Base-by-base conservation (phyloP, 768 basidiomycete genomes). In the Xerocomellus amylosporus region DNA sequence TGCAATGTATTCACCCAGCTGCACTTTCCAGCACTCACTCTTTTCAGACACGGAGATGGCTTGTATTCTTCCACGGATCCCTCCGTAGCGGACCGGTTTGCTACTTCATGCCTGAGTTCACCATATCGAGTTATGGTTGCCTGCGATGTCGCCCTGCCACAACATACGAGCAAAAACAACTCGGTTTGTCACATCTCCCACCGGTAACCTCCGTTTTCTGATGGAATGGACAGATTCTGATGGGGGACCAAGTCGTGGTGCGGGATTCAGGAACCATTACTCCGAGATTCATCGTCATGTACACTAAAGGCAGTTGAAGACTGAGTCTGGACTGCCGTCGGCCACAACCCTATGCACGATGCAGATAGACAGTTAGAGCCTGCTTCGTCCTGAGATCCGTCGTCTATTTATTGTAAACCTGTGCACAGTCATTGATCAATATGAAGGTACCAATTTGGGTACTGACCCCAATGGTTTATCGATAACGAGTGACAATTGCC, bases 81-180 rank as follows among this genome's bases (percentile, higher is more conserved):
- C 17, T 78, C 76, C 46, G 67, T 74, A 17, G 85, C 85, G 19
- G 83, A 87, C 66, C 68, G 61, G 8, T 77, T 77, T 64, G 79
- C 85, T n/a, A 87, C 84, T 6, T 86, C 85, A 38, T 86, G 84
- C 64, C 78, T 81, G 41, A 77, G 78, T 41, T 85, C 85, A 5
- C 86, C 85, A 7, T 87, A 82, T 71, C 79, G 86, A 9, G 81
- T 85, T 26, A 79, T 80, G 75, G 75, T 87, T 58, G 82, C 79
- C 15, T 85, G 84, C 58, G 81, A 84, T 64, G 77, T 75, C 6
- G 64, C 74, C 31, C 74, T 84, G 24, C 55, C 77, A 72, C 58
- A 68, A 43, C 46, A 60, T 38, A 49, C 47, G 9, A 55, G 58
- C 46, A 63, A 62, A 53, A 67, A 60, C 55, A 55, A 59, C 37